Percentiles rank a stretch among this genome's conserved stretches.
These are phyloP conservation scores for Flaveria robusta DNA, from an alignment of 129 eudicot genomes.

Conservation along the genomic window DNA sequence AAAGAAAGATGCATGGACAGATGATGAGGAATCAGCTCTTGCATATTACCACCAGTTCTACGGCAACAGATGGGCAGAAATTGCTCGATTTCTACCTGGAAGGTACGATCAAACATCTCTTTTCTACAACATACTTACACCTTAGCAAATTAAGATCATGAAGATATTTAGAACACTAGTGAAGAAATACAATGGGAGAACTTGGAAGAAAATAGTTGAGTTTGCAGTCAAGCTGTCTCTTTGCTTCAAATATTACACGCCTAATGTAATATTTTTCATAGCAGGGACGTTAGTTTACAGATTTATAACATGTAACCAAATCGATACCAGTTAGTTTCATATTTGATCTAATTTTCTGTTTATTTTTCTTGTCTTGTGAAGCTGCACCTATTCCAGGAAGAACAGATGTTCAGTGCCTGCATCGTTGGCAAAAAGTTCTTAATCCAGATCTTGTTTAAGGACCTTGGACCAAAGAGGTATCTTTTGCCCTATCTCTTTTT, in stretches of 20 bases:
- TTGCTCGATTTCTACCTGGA: slow-evolving; percentile 83
- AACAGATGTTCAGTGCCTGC: slow-evolving; percentile 90
- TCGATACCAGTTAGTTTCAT: background rate
- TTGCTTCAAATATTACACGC: background rate
- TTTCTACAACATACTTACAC: background rate
- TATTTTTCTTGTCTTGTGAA: too few relatives aligned
- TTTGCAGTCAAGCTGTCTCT: slow-evolving; percentile 13
- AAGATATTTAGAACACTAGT: slow-evolving; percentile 32
- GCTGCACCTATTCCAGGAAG: slow-evolving; percentile 62
- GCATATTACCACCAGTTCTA: slow-evolving; percentile 52
- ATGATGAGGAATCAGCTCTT: slow-evolving; percentile 66
- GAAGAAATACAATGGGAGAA: slow-evolving; percentile 54
- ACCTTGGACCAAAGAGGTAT: slow-evolving; percentile 87
- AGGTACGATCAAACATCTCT: slow-evolving; percentile 45
- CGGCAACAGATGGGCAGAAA: slow-evolving; percentile 93
- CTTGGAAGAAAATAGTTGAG: slow-evolving; percentile 87
- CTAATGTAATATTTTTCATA: background rate
- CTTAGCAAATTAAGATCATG: background rate
- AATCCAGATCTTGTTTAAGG: slow-evolving; percentile 86
- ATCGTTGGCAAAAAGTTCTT: slow-evolving; percentile 95
- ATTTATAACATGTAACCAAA: slow-evolving; percentile 3
- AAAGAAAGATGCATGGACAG: slow-evolving; percentile 83
- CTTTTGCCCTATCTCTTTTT: too few relatives aligned
- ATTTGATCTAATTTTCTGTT: slow-evolving; percentile 38
- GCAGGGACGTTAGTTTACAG: background rate